phyloP scores from a whole-genome alignment of 345 rosid genomes.

The Bruguiera parviflora region DNA sequence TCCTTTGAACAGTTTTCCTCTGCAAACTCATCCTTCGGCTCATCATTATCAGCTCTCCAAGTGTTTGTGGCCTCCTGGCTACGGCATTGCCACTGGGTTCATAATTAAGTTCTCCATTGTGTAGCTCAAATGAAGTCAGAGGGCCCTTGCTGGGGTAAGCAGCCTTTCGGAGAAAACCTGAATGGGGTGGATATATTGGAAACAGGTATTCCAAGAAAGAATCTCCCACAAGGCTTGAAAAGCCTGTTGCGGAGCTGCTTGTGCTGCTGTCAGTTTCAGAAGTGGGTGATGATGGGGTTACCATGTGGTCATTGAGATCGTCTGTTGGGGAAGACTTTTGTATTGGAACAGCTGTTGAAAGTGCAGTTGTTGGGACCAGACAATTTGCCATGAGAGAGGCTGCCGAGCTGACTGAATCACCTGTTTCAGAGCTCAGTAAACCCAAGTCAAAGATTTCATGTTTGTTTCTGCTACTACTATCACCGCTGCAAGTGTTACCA shows the following conservation, averaged over 20 bases:
- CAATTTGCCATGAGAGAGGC: slow-evolving; percentile 49
- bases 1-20: slow-evolving; percentile 56
- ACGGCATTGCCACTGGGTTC: slow-evolving; percentile 21
- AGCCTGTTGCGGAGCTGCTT: slow-evolving; percentile 65
- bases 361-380: slow-evolving; percentile 24
- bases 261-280: slow-evolving; percentile 57
- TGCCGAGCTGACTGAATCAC: slow-evolving; percentile 56
- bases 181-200: slow-evolving; percentile 55
- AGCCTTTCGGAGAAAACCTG: slow-evolving; percentile 39
- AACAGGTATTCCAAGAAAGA: slow-evolving; percentile 84
- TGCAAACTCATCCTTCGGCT: slow-evolving; percentile 68
- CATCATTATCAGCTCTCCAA: slow-evolving; percentile 81
- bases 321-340: slow-evolving; percentile 20
- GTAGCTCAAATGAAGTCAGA: slow-evolving; percentile 25
- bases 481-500: slow-evolving; percentile 6
- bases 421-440: slow-evolving; percentile 37
- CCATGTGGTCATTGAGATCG: slow-evolving; percentile 23
- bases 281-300: slow-evolving; percentile 46
- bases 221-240: slow-evolving; percentile 61
- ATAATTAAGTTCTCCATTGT: slow-evolving; percentile 14
- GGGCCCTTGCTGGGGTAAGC: slow-evolving; percentile 16
- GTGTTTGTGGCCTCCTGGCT: slow-evolving; percentile 56
- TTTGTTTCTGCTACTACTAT: slow-evolving; percentile 9
- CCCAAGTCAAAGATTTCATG: slow-evolving; percentile 24
- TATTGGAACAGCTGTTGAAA: slow-evolving; percentile 45